Conservation (phyloP, 352 stramenopile genomes). For the Globisporangium spinosum region DNA sequence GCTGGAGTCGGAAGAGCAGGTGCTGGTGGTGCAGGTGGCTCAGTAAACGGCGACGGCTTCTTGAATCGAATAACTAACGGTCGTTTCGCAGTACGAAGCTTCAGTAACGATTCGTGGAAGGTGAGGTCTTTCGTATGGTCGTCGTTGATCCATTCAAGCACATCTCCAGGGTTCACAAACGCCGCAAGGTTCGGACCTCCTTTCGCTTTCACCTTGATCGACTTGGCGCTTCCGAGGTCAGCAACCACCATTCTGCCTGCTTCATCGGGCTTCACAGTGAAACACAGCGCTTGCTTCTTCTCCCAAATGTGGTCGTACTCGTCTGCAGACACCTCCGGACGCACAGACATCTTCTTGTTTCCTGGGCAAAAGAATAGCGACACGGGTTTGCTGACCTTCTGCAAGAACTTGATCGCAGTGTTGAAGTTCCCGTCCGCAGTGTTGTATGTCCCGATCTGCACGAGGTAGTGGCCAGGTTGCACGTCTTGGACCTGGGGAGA, state of each 20-base stretch:
- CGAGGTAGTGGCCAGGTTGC: constrained; percentile 82
- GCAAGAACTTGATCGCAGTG: constrained; percentile 86
- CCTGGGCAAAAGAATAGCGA: constrained; percentile 81
- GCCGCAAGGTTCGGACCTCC: constrained; percentile 49
- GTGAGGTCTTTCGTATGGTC: constrained; percentile 63
- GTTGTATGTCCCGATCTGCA: constrained; percentile 84
- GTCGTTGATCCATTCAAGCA: constrained; percentile 83
- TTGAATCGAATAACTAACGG: constrained; percentile 85
- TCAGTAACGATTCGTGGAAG: constrained; percentile 83
- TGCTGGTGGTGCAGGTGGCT: constrained; percentile 21
- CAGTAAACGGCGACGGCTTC: constrained; percentile 45
- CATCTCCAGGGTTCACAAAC: constrained; percentile 56
- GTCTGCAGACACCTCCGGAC: constrained; percentile 57
- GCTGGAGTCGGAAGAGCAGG: constrained; percentile 16
- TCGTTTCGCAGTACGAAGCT: constrained; percentile 77
- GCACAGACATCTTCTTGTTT: constrained; percentile 74
- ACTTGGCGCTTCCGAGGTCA: constrained; percentile 81
- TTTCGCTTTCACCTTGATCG: constrained; percentile 82
- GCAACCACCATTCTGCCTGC: constrained; percentile 73
- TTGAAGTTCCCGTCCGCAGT: constrained; percentile 86
- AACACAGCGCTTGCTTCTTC: constrained; percentile 84
- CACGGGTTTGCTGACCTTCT: constrained; percentile 84
- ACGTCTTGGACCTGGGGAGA: constrained; percentile 86
- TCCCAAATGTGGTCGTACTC: constrained; percentile 88
- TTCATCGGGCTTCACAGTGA: constrained; percentile 69